Evolutionary conservation across 2,329 filamentous ascomycete species (phyloP).

Genomic region (Scedosporium apiospermum): DNA sequence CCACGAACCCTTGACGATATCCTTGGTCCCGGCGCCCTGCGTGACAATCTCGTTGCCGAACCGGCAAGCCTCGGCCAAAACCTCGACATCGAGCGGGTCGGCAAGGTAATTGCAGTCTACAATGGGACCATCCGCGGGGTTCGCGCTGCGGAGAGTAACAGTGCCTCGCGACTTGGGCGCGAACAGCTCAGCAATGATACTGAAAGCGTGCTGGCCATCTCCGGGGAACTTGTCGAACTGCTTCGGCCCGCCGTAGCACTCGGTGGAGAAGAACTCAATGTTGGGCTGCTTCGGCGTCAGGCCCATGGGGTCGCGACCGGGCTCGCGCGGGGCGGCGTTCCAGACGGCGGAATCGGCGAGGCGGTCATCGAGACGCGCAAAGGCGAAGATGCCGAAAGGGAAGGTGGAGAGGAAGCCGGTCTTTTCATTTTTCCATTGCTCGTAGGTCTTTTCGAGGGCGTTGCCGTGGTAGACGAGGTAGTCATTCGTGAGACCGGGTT

Average conservation of each 20-base stretch:
- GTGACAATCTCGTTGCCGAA: constrained; percentile 52
- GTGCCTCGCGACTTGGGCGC: too few species aligned
- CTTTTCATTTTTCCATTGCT: constrained; percentile 48
- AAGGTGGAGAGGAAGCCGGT: constrained; percentile 49
- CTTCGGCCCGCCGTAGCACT: constrained; percentile 51
- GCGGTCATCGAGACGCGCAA: constrained; percentile 50
- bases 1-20: constrained; percentile 52
- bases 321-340: constrained; percentile 34
- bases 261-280: constrained; percentile 53
- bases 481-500: too few species aligned
- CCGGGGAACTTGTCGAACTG: constrained; percentile 44
- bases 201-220: constrained; percentile 35
- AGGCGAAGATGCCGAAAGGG: constrained; percentile 54
- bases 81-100: constrained; percentile 47
- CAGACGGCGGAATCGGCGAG: constrained; percentile 45
- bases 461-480: too few species aligned
- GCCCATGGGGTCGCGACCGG: constrained; percentile 54
- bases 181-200: too few species aligned
- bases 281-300: constrained; percentile 47
- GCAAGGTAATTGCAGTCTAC: constrained; percentile 31
- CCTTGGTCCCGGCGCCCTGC: constrained; percentile 46
- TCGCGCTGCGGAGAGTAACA: too few species aligned
- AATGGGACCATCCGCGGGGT: too few species aligned
- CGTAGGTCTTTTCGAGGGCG: constrained; percentile 26
- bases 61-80: constrained; percentile 47